Conservation (phyloP, 2,329 filamentous ascomycete species). For the Fusarium scirpi region DNA sequence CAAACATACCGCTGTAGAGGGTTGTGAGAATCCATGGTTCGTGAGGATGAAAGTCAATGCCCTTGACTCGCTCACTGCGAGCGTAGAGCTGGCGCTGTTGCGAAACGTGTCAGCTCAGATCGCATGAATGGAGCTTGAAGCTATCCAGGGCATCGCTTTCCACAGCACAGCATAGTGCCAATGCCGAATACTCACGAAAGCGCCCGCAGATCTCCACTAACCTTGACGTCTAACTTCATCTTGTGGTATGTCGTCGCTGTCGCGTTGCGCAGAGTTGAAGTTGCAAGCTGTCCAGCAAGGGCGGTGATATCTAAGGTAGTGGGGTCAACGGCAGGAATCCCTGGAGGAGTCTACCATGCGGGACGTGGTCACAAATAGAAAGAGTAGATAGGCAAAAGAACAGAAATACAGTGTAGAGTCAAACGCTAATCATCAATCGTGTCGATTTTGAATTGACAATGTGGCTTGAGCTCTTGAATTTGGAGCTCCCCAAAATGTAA, state of each 20-base stretch:
- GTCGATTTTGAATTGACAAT: conserved; percentile 28
- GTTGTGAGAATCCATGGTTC: conserved; percentile 98
- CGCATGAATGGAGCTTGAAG: conserved; percentile 14
- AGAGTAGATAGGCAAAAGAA: not conserved
- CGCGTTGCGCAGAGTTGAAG: conserved; percentile 46
- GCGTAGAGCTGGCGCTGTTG: conserved; percentile 66
- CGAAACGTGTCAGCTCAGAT: conserved; percentile 45
- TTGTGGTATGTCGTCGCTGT: conserved; percentile 45
- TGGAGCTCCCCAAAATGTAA: conserved; percentile 50
- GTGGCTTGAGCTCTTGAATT: conserved; percentile 39
- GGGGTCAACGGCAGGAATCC: conserved; percentile 46
- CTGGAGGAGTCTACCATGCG: conserved; percentile 45
- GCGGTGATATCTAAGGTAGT: conserved; percentile 48
- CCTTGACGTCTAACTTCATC: conserved; percentile 60
- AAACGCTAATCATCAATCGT: conserved; percentile 41
- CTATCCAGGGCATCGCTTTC: not conserved
- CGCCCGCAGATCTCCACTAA: conserved; percentile 39
- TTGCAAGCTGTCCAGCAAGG: conserved; percentile 48
- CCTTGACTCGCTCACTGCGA: conserved; percentile 95
- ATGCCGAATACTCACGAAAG: not conserved
- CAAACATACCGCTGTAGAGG: conserved; percentile 84
- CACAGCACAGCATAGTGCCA: not conserved
- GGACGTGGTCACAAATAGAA: conserved; percentile 20
- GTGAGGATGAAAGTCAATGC: conserved; percentile 95
- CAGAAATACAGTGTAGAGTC: not conserved